These are phyloP conservation scores for Alternaria sp. DNA, from an alignment of 2,329 filamentous ascomycete genomes.

Conservation along the genomic window DNA sequence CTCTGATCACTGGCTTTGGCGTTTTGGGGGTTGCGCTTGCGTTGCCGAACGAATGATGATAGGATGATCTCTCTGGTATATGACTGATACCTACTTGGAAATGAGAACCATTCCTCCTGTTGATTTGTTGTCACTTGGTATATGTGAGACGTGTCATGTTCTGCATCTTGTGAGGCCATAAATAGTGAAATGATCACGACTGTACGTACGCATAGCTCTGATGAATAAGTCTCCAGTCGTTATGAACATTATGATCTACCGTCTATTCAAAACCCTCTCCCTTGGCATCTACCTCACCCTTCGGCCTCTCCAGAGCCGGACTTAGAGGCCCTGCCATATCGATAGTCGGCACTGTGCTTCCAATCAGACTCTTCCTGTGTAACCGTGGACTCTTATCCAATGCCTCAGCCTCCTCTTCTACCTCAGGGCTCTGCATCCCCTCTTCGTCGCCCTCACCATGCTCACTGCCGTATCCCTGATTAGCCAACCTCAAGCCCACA, in stretches of 20 bases:
- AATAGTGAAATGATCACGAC: background rate
- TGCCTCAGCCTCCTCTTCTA: slow-evolving; percentile 50
- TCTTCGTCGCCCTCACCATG: slow-evolving; percentile 23
- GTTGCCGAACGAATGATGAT: slow-evolving; percentile 3
- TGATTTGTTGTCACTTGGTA: background rate
- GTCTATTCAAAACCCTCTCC: slow-evolving; percentile 45
- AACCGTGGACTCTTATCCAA: slow-evolving; percentile 46
- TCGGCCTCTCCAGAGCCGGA: slow-evolving; percentile 38
- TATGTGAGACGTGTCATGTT: background rate
- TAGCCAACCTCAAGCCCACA: slow-evolving; percentile 51
- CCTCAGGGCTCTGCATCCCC: slow-evolving; percentile 29
- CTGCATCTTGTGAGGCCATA: background rate
- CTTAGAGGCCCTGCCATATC: slow-evolving; percentile 42
- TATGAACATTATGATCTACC: slow-evolving; percentile 12
- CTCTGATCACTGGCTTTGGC: slow-evolving; percentile 38
- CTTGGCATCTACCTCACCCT: slow-evolving; percentile 33
- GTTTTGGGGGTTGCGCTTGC: slow-evolving; percentile 26
- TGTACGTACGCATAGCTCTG: background rate
- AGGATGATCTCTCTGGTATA: slow-evolving; percentile 1
- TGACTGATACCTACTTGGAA: slow-evolving; percentile 1
- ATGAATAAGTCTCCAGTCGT: background rate
- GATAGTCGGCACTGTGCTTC: slow-evolving; percentile 33
- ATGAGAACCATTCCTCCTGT: slow-evolving; percentile 5
- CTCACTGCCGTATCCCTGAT: slow-evolving; percentile 54
- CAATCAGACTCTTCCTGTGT: slow-evolving; percentile 57